Evolutionary conservation across 129 eudicot genomes (phyloP), one percentile per base, ranked within the genome.

Genomic region (Flaveria ramosissima): DNA sequence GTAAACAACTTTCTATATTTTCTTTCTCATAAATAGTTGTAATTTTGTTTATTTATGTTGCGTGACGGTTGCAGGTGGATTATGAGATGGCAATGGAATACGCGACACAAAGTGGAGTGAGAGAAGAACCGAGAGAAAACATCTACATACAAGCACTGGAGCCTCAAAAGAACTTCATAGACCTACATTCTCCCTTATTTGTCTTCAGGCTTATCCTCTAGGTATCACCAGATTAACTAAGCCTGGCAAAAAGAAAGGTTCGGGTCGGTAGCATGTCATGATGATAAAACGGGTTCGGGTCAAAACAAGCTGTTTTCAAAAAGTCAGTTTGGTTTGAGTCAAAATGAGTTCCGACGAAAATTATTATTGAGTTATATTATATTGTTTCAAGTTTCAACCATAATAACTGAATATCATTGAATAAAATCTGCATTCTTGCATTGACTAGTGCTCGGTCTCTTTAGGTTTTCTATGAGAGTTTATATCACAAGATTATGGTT

Each of bases 1-100:
- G 98, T 86, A 72, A 80, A 72, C 42, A 72, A 57, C 39, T 68
- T 13, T 19, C 26, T 55, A 6, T 36, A 36, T 36, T 27, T 26
- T 13, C 17, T 26, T 15, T 15, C 13, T 27, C 19, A 15, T 13
- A 13, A 61, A 24, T 61, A 26, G 8, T 61, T 61, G 17, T 12
- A 41, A 52, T 43, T 55, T 3, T 63, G 32, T 62, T 17, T 26
- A 14, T 51, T 36, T 16, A 64, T 15, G 14, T 64, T 36, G 15
- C 19, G 10, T 1, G 75, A 63, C 21, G 46, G 7, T 73, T 88
- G 62, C 89, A 95, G 99, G 99, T 95, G 83, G 99, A 95, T 86
- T 95, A 95, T 46, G 96, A 95, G 82, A 95, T 95, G 99, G 99
- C 97, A 36, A 67, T 95, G 87, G 99, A 95, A 78, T 95, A 95